Conservation (phyloP, 495 filamentous ascomycete genomes). For the Hypomontagnella submonticulosa region DNA sequence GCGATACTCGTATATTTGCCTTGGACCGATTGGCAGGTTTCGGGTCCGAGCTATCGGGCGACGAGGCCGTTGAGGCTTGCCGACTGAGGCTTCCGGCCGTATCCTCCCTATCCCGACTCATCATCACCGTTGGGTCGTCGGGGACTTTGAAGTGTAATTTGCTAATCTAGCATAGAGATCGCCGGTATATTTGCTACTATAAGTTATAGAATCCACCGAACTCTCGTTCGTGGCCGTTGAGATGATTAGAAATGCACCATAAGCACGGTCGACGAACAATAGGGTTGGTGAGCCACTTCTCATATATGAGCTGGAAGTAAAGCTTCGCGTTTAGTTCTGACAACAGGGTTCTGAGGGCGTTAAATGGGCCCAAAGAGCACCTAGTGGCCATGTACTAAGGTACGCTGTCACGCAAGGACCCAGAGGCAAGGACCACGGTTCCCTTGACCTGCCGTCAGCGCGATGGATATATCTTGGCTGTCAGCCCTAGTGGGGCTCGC, state of each 20-base stretch:
- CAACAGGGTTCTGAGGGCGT: conserved; percentile 35
- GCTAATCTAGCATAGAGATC: not conserved
- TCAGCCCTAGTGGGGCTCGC: conserved; percentile 37
- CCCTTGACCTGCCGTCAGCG: conserved; percentile 29
- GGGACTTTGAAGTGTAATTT: not conserved
- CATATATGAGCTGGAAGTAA: conserved; percentile 33
- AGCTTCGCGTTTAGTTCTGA: conserved; percentile 46
- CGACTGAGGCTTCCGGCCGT: conserved; percentile 34
- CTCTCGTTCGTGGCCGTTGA: conserved; percentile 28
- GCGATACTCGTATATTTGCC: conserved; percentile 54
- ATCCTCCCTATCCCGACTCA: conserved; percentile 42
- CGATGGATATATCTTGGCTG: conserved; percentile 25
- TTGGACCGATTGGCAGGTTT: conserved; percentile 44
- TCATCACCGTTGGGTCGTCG: conserved; percentile 36
- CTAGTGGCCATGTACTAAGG: conserved; percentile 33
- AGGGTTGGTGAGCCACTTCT: conserved; percentile 34
- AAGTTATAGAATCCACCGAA: conserved; percentile 19
- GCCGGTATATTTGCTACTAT: conserved; percentile 8
- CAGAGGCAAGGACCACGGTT: conserved; percentile 19
- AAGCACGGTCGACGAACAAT: conserved; percentile 28
- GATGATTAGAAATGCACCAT: conserved; percentile 27
- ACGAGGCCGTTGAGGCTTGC: conserved; percentile 38
- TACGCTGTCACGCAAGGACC: conserved; percentile 25
- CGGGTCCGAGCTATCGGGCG: conserved; percentile 40
- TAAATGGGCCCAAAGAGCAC: conserved; percentile 37